Conservation (phyloP, 2,329 filamentous ascomycete species). For the Penicillium rolfsii region DNA sequence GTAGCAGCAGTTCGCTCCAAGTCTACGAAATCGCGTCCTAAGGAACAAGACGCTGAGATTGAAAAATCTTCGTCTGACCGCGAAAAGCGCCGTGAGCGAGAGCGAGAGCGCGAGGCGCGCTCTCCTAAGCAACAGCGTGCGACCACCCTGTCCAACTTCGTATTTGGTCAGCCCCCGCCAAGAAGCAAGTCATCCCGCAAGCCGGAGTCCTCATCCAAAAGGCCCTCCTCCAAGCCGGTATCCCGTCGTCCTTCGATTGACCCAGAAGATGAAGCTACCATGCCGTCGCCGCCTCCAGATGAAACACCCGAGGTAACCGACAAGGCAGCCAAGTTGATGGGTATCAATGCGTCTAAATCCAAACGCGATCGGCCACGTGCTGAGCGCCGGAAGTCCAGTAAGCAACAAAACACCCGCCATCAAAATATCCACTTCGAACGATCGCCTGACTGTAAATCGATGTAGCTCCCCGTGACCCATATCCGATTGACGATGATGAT, state of each 20-base stretch:
- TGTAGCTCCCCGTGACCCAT: conserved; percentile 56
- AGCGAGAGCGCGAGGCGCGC: conserved; percentile 46
- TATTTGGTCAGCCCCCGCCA: conserved; percentile 67
- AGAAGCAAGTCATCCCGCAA: conserved; percentile 71
- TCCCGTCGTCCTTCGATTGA: conserved; percentile 73
- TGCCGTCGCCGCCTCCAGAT: conserved; percentile 74
- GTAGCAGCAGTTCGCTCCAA: conserved; percentile 58
- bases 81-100: conserved; percentile 50
- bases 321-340: conserved; percentile 82
- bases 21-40: conserved; percentile 63
- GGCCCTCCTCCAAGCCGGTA: conserved; percentile 55
- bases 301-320: conserved; percentile 66
- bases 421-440: neutral
- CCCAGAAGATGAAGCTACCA: conserved; percentile 59
- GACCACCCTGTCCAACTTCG: conserved; percentile 61
- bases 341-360: conserved; percentile 53
- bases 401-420: conserved; percentile 6
- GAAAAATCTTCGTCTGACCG: conserved; percentile 78
- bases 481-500: conserved; percentile 67
- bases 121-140: conserved; percentile 61
- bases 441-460: neutral
- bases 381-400: conserved; percentile 54
- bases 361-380: conserved; percentile 52
- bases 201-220: conserved; percentile 58
- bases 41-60: conserved; percentile 58